Base-by-base conservation (phyloP, 495 filamentous ascomycete genomes). In the Hapsidospora chrysogenum region DNA sequence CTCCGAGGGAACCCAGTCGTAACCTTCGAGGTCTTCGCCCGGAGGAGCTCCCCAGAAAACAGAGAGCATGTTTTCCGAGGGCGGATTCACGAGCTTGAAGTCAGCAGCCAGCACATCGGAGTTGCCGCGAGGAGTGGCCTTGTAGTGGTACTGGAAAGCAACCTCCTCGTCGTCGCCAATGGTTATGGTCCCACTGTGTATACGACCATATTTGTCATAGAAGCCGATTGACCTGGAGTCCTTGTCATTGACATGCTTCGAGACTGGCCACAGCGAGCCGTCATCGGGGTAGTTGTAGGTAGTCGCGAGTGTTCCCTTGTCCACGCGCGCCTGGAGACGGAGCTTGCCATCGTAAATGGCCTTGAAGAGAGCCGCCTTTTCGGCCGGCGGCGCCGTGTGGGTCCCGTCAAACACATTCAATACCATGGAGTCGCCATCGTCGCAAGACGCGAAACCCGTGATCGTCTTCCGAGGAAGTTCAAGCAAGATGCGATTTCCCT, bases 41-140 rank as follows among this genome's bases (percentile, higher is more conserved):
- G 33, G 27, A 4, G 41, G 41, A 1, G 36, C 39, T n/a, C 48
- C 48, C 48, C 48, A 51, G 21, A 13, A 51, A 3, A 51, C 46
- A 1, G 35, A 19, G 9, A 51, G 14, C 10, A 27, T 33, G n/a
- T 31, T 26, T 1, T 26, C 13, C 7, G 18, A 27, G 14, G 25
- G 17, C 4, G 31, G 17, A 9, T 16, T 9, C 6, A 36, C 15
- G 11, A 31, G 17, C 6, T 26, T 25, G 21, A 50, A 49, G 10
- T 44, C 41, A 4, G 46, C 48, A 31, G 43, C 48, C 9, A 51
- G 29, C 9, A 51, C 26, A 9, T 51, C 46, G 10, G 35, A 19
- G 16, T 28, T 38, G 2, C 26, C 26, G 16, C 42, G 41, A 14
- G 40, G 39, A 11, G 16, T 29, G 2, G 31, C 21, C 22, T 46